These are phyloP conservation scores for Cladobotryum protrusum DNA, from an alignment of 2,329 filamentous ascomycete genomes.

Conservation along the genomic window DNA sequence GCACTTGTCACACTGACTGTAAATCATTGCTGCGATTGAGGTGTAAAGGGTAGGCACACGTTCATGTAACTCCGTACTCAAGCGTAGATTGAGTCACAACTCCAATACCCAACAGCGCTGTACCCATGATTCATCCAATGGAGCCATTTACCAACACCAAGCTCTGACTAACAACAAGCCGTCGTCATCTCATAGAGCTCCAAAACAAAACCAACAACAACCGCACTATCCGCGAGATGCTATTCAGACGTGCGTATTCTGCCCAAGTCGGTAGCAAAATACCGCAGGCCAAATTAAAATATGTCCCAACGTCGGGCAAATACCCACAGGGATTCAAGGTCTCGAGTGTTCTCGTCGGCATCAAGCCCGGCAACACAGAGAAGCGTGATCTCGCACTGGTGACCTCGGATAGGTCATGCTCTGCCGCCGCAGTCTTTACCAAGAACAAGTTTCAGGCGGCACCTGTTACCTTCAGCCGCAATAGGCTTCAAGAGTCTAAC, in stretches of 20 bases:
- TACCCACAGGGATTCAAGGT: conserved; percentile 89
- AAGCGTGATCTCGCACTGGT: conserved; percentile 89
- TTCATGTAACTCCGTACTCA: neutral
- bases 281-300: conserved; percentile 80
- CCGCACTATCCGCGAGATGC: conserved; percentile 12
- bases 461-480: conserved; percentile 78
- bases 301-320: conserved; percentile 75
- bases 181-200: neutral
- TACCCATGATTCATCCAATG: too few species aligned
- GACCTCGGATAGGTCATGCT: conserved; percentile 77
- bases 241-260: conserved; percentile 31
- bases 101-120: too few species aligned
- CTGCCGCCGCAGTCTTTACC: conserved; percentile 89
- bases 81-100: neutral
- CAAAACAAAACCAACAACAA: conserved; percentile 9
- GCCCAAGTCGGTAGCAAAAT: conserved; percentile 36
- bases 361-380: conserved; percentile 86
- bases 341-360: conserved; percentile 82
- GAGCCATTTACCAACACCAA: neutral
- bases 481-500: conserved; percentile 63
- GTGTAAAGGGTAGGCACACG: neutral
- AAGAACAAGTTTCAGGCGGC: conserved; percentile 98
- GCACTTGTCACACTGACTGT: too few species aligned
- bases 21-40: too few species aligned
- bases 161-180: neutral